phyloP scores from a whole-genome alignment of 2,329 filamentous ascomycete genomes.

The Ophiostoma sp. region DNA sequence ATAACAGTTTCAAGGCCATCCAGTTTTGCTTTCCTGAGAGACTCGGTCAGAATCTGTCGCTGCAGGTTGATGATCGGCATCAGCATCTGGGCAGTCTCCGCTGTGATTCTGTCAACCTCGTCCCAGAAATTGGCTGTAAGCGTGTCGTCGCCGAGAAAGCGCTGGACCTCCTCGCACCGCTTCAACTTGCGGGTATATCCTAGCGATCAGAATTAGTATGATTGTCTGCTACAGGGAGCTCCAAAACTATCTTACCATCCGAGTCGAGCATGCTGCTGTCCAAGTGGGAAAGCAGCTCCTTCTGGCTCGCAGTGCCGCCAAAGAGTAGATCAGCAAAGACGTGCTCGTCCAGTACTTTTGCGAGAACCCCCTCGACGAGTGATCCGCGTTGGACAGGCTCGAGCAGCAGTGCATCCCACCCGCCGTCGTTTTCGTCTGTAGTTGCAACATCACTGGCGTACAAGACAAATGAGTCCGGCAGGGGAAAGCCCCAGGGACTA shows the following conservation, averaged over 20 bases:
- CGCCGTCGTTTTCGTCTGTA: conserved; percentile 33
- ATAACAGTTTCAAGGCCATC: neutral
- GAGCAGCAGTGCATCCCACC: conserved; percentile 36
- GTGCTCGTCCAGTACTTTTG: conserved; percentile 36
- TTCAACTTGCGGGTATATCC: conserved; percentile 36
- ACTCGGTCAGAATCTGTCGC: conserved; percentile 17
- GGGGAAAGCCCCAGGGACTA: neutral
- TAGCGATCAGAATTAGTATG: conserved; percentile 24
- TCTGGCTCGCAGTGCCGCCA: conserved; percentile 33
- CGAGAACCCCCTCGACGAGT: conserved; percentile 36
- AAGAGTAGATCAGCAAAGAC: conserved; percentile 39
- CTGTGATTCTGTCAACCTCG: conserved; percentile 35
- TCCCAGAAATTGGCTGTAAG: conserved; percentile 37
- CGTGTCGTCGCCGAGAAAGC: conserved; percentile 27
- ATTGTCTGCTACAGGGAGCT: neutral
- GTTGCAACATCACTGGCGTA: conserved; percentile 34
- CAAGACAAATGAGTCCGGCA: conserved; percentile 31
- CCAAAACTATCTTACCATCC: conserved; percentile 31
- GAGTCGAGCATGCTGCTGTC: conserved; percentile 32
- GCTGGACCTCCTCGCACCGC: conserved; percentile 32
- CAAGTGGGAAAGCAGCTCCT: conserved; percentile 30
- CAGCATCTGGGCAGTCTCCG: conserved; percentile 34
- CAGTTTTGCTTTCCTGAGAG: neutral
- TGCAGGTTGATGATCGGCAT: conserved; percentile 35
- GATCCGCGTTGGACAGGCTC: conserved; percentile 32